phyloP scores from a whole-genome alignment of 352 stramenopile genomes.

The Blastocystis sp. region DNA sequence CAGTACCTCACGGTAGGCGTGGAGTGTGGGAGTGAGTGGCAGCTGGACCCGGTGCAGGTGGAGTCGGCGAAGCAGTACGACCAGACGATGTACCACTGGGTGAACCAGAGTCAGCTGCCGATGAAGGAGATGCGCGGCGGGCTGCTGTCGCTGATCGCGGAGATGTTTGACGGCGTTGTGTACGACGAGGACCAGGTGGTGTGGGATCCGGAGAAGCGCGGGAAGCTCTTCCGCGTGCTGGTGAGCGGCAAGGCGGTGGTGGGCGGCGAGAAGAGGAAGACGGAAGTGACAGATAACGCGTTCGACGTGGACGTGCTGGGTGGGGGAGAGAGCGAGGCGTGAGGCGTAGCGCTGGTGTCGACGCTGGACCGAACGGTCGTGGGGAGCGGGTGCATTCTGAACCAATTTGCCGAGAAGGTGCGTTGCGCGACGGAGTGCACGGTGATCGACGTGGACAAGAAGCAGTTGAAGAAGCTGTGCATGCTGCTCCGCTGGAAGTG shows the following conservation, averaged over 20 bases:
- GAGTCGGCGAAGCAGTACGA: constrained; percentile 37
- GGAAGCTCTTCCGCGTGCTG: constrained; percentile 25
- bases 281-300: constrained; percentile 13
- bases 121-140: not conserved
- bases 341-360: constrained; percentile 14
- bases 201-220: not conserved
- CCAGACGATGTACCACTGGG: constrained; percentile 58
- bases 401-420: constrained; percentile 27
- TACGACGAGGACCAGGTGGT: not conserved
- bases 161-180: constrained; percentile 11
- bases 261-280: not conserved
- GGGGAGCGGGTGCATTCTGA: constrained; percentile 27
- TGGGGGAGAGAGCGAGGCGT: not conserved
- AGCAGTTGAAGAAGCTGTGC: constrained; percentile 57
- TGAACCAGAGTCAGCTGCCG: constrained; percentile 61
- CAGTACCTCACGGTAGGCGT: constrained; percentile 34
- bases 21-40: not conserved
- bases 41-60: constrained; percentile 35
- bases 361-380: not conserved
- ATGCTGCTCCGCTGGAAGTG: constrained; percentile 55
- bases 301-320: constrained; percentile 54
- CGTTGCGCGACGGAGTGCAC: constrained; percentile 29
- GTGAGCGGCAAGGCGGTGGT: constrained; percentile 32
- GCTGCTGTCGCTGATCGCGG: constrained; percentile 26
- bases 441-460: constrained; percentile 53